A percentile compares a stretch with the other conserved stretches of the same genome.
Evolutionary conservation across 495 filamentous ascomycete species (phyloP).

Genomic region (Penicillium argentinense): DNA sequence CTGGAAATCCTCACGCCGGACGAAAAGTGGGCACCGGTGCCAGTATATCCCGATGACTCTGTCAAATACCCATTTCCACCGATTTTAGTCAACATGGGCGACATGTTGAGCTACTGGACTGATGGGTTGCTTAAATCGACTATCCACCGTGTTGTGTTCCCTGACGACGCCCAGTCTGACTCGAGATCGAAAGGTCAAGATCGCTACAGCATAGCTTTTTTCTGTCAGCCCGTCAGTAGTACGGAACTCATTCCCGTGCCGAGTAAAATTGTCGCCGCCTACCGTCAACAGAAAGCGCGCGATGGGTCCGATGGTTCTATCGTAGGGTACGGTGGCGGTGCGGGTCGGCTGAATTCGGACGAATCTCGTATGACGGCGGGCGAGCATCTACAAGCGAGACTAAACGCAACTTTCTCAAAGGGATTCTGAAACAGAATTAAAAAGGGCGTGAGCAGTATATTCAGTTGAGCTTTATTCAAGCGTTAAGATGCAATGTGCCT

Average conservation of each 20-base stretch:
- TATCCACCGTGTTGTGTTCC: conserved; percentile 77
- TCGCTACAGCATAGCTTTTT: conserved; percentile 78
- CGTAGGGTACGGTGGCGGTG: conserved; percentile 25
- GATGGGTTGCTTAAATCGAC: conserved; percentile 71
- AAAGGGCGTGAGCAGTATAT: no score
- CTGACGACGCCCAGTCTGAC: conserved; percentile 21
- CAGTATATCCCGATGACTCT: conserved; percentile 18
- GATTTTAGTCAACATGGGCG: conserved; percentile 82
- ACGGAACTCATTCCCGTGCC: conserved; percentile 66
- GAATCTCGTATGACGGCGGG: conserved; percentile 64
- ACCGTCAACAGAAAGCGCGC: conserved; percentile 3
- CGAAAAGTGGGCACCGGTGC: conserved; percentile 27
- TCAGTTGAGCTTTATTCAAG: no score
- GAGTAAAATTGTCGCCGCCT: conserved; percentile 49
- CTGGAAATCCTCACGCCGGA: conserved; percentile 67
- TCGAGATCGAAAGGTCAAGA: conserved; percentile 45
- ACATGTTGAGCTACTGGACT: conserved; percentile 81
- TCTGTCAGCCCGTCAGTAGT: conserved; percentile 71
- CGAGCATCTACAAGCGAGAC: conserved; percentile 57
- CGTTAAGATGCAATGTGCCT: no score
- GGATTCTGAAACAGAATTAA: neutral
- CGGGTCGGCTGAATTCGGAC: conserved; percentile 24
- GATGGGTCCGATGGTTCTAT: neutral
- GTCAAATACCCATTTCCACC: conserved; percentile 48
- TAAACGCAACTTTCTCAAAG: conserved; percentile 4